These are phyloP conservation scores for Beta lomatogona DNA, from an alignment of 179 eudicot species.

Conservation along the genomic window DNA sequence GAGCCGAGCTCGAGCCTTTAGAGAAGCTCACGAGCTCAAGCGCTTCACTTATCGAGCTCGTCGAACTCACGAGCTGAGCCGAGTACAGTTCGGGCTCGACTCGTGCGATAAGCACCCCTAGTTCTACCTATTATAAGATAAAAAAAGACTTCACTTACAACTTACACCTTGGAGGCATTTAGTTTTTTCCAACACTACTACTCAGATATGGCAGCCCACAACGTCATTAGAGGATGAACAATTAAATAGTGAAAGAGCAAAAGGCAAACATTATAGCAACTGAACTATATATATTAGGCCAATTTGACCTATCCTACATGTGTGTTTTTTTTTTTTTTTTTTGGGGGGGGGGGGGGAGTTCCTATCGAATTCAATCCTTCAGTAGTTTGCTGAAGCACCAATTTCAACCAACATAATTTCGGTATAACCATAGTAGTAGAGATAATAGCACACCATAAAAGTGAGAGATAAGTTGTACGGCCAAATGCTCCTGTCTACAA, in stretches of 20 bases:
- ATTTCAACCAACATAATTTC: neutral
- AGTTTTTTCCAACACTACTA: neutral
- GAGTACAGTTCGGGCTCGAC: too few species aligned
- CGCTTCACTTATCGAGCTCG: too few species aligned
- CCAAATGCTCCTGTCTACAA: slow-evolving; percentile 98
- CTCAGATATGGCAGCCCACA: neutral
- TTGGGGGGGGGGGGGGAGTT: too few species aligned
- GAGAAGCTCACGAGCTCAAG: too few species aligned
- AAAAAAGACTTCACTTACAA: neutral
- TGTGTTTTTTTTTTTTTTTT: too few species aligned
- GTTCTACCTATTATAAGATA: too few species aligned
- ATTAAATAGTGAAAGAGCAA: neutral
- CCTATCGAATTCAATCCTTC: neutral
- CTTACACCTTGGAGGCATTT: neutral
- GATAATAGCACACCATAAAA: slow-evolving; percentile 67
- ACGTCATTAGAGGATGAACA: too few species aligned
- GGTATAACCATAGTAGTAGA: neutral
- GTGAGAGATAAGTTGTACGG: slow-evolving; percentile 96
- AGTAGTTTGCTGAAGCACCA: neutral
- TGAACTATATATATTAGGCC: neutral
- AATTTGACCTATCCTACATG: neutral
- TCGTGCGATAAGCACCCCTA: too few species aligned
- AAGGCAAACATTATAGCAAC: slow-evolving; percentile 1
- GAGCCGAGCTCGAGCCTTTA: too few species aligned
- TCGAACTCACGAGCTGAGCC: too few species aligned